These are phyloP conservation scores for Coemansia sp. DNA, from an alignment of 192 early-diverging fungal genomes.

Conservation along the genomic window DNA sequence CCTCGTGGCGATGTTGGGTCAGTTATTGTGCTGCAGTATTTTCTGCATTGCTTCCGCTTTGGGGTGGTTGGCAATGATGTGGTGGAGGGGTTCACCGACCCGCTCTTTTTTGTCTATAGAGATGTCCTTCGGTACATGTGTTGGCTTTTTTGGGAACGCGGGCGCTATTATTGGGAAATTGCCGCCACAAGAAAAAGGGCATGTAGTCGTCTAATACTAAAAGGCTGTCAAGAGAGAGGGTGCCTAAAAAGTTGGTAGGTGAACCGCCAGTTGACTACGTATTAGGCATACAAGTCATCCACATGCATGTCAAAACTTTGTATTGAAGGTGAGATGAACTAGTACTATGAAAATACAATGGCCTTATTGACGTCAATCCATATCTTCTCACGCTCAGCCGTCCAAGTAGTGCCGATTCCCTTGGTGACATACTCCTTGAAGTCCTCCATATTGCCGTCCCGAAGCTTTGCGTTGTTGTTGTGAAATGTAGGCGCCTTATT, in stretches of 20 bases:
- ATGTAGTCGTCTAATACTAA: too few relatives aligned
- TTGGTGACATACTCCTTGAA: constrained; percentile 29
- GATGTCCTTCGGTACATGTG: too few relatives aligned
- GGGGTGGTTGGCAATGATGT: too few relatives aligned
- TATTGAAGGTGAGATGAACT: not conserved
- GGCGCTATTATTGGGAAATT: too few relatives aligned
- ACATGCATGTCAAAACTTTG: not conserved
- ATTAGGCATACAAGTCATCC: not conserved
- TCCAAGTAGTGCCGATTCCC: constrained; percentile 16
- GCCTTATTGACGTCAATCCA: constrained; percentile 30
- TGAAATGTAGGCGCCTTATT: constrained; percentile 18
- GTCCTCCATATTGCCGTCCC: constrained; percentile 30
- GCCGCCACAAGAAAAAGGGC: not conserved
- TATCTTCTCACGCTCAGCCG: constrained; percentile 10
- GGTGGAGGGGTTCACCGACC: too few relatives aligned
- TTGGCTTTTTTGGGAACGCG: too few relatives aligned
- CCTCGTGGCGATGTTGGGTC: too few relatives aligned
- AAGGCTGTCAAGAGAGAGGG: too few relatives aligned
- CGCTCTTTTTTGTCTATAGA: too few relatives aligned
- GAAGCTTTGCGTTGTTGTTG: constrained; percentile 12
- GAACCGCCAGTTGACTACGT: not conserved
- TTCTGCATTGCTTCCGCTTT: too few relatives aligned
- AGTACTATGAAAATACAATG: constrained; percentile 14
- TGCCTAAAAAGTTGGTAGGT: not conserved
- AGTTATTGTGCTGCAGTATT: too few relatives aligned